These are phyloP conservation scores for Diaporthe sp. DNA, from an alignment of 2,329 filamentous ascomycete species.

Conservation along the genomic window DNA sequence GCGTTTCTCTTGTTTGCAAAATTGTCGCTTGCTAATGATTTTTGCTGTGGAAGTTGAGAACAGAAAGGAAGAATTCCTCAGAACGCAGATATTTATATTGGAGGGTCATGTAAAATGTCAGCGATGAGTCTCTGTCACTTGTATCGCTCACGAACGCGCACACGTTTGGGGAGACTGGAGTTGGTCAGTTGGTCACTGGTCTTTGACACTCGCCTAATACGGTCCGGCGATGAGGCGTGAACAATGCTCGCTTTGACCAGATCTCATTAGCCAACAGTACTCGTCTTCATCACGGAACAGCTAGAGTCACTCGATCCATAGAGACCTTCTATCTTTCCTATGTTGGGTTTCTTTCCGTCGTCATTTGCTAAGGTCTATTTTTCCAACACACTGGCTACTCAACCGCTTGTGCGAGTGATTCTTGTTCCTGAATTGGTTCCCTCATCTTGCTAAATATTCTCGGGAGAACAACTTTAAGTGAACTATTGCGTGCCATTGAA, in stretches of 20 bases:
- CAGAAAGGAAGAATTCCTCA: not conserved
- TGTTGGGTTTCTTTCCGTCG: too few relatives aligned
- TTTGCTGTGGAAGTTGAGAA: not conserved
- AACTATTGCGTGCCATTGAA: too few relatives aligned
- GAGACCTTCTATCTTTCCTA: not conserved
- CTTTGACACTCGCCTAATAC: not conserved
- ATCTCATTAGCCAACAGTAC: too few relatives aligned
- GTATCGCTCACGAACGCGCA: not conserved
- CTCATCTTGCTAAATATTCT: too few relatives aligned
- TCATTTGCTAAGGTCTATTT: not conserved
- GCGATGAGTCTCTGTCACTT: not conserved
- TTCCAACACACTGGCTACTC: not conserved
- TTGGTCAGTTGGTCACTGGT: not conserved
- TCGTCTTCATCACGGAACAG: not conserved
- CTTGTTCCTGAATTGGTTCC: not conserved
- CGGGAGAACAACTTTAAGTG: too few relatives aligned
- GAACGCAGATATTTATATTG: not conserved
- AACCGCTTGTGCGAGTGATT: accelerated
- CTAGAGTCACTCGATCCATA: not conserved
- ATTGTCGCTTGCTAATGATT: not conserved
- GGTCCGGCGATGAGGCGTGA: not conserved
- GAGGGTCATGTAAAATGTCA: not conserved
- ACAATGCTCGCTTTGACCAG: not conserved
- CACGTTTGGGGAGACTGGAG: not conserved
- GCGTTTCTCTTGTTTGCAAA: not conserved